Evolutionary conservation across 139 green algal species (phyloP), one percentile per base, ranked within the genome.

Genomic region (Chlorella sorokiniana): DNA sequence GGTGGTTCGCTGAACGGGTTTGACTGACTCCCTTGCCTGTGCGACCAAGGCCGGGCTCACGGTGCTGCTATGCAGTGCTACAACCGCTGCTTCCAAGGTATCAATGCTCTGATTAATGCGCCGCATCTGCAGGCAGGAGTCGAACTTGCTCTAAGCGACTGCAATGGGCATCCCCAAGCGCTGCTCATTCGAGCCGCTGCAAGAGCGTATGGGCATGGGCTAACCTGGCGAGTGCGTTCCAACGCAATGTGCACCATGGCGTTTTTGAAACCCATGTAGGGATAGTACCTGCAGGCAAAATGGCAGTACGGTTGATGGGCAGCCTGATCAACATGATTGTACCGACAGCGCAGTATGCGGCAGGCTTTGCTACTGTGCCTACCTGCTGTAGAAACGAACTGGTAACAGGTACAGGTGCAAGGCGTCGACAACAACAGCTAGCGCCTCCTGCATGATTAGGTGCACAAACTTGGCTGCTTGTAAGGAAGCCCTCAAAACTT

Each of bases 341-440:
- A n/a, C n/a, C n/a, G n/a, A n/a, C n/a, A n/a, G n/a, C n/a, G n/a
- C n/a, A n/a, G n/a, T n/a, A n/a, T n/a, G n/a, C n/a, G n/a, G n/a
- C n/a, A n/a, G n/a, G n/a, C 6, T 61, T 25, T 61, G 20, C 6
- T n/a, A 18, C 11, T 10, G 6, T 14, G 54, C 54, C 9, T 33
- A 16, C 54, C 54, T 35, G n/a, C 80, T 86, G 81, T 92, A 92
- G 63, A 92, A 92, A 48, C 89, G 78, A 14, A 74, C 69, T 38
- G 83, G 83, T n/a, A 86, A 63, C 40, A 92, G 88, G 80, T 92
- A 92, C 16, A 52, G 64, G 29, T 80, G 86, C 85, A 92, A 86
- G 38, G 69, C 69, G n/a, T 88, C 82, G 65, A 9, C 27, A 18
- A 56, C 29, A 33, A 48, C 31, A 8, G 38, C 44, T 38, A 73